These are phyloP conservation scores for Yamadazyma diospyri DNA, from an alignment of 1,139 yeast species.

Conservation along the genomic window DNA sequence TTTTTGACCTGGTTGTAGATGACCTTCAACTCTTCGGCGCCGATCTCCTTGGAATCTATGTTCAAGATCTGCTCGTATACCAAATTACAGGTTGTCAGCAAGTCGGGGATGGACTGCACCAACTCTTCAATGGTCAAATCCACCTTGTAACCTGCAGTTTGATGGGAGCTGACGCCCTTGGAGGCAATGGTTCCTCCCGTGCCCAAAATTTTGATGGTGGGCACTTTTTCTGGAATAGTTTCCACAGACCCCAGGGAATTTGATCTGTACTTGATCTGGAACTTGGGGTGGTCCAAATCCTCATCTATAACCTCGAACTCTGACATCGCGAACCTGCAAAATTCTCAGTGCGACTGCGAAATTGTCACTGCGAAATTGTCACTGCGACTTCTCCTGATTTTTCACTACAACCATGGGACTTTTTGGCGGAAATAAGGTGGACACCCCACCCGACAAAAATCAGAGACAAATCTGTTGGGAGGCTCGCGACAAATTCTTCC, in stretches of 20 bases:
- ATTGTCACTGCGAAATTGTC: no score
- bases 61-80: slow-evolving; percentile 66
- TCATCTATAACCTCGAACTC: slow-evolving; percentile 4
- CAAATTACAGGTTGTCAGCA: slow-evolving; percentile 52
- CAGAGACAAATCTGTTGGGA: slow-evolving; percentile 45
- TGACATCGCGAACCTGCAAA: slow-evolving; percentile 2
- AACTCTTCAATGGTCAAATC: slow-evolving; percentile 65
- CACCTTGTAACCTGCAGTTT: slow-evolving; percentile 67
- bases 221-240: slow-evolving; percentile 18
- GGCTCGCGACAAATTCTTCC: slow-evolving; percentile 40
- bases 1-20: slow-evolving; percentile 41
- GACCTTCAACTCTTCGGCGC: slow-evolving; percentile 34
- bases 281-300: slow-evolving; percentile 5
- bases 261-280: slow-evolving; percentile 7
- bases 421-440: slow-evolving; percentile 23
- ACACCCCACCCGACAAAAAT: slow-evolving; percentile 40
- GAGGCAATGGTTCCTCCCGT: slow-evolving; percentile 78
- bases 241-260: slow-evolving; percentile 2
- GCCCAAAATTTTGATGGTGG: slow-evolving; percentile 56
- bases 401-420: slow-evolving; percentile 44
- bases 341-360: no score
- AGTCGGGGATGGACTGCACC: slow-evolving; percentile 56
- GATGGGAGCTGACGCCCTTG: slow-evolving; percentile 51
- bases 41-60: slow-evolving; percentile 62
- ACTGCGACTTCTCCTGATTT: no score